These are phyloP conservation scores for Barbarea vulgaris DNA, from an alignment of 345 rosid species.

Conservation along the genomic window DNA sequence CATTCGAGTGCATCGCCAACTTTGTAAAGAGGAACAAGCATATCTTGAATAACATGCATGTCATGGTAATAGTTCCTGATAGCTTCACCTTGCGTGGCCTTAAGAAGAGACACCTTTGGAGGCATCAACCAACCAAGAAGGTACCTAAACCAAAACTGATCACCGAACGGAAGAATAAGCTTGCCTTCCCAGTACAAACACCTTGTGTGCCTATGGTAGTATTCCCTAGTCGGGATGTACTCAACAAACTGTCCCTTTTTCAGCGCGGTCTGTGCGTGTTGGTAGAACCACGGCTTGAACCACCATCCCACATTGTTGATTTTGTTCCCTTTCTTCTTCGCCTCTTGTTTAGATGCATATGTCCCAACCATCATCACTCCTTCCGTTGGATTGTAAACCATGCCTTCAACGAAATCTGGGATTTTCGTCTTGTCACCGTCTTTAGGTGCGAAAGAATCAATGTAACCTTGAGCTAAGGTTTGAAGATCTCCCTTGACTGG, in stretches of 20 bases:
- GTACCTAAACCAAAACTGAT: slow-evolving; percentile 96
- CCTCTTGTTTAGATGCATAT: slow-evolving; percentile 92
- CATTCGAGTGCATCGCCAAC: slow-evolving; percentile 96
- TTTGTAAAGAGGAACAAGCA: slow-evolving; percentile 98
- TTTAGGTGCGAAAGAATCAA: slow-evolving; percentile 89
- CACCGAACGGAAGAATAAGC: slow-evolving; percentile 95
- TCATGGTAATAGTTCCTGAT: slow-evolving; percentile 97
- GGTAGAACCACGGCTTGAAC: slow-evolving; percentile 99
- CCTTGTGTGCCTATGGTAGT: slow-evolving; percentile 97
- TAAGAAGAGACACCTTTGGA: slow-evolving; percentile 97
- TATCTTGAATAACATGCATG: slow-evolving; percentile 96
- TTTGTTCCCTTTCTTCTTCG: slow-evolving; percentile 84
- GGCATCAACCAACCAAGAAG: slow-evolving; percentile 99
- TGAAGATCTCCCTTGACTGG: slow-evolving; percentile 74
- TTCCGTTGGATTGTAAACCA: slow-evolving; percentile 71
- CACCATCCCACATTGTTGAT: slow-evolving; percentile 96
- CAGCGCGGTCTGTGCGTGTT: slow-evolving; percentile 79
- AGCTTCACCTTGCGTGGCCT: slow-evolving; percentile 99
- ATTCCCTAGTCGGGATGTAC: slow-evolving; percentile 95
- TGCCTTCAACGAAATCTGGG: slow-evolving; percentile 94
- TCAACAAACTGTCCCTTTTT: slow-evolving; percentile 92
- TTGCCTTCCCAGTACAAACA: slow-evolving; percentile 99
- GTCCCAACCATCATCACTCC: slow-evolving; percentile 95
- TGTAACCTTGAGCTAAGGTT: slow-evolving; percentile 78
- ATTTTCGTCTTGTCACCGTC: slow-evolving; percentile 76